These are phyloP conservation scores for Debaryomyces udenii DNA, from an alignment of 1,139 yeast genomes.

Conservation along the genomic window DNA sequence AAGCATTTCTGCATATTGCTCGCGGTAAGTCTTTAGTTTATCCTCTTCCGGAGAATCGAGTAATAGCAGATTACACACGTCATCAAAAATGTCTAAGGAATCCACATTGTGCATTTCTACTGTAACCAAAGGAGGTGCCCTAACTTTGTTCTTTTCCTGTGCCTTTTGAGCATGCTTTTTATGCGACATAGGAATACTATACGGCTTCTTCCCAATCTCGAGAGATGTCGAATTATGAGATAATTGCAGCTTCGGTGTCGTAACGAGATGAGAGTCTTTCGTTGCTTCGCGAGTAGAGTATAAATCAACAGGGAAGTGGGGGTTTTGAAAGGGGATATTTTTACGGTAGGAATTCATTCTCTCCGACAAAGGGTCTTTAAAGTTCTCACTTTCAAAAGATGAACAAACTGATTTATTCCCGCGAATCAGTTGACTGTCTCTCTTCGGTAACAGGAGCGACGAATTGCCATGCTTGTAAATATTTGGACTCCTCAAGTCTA, in stretches of 20 bases:
- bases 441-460: conserved; percentile 25
- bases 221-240: conserved; percentile 14
- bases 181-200: conserved; percentile 3
- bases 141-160: conserved; percentile 18
- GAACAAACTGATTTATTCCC: conserved; percentile 28
- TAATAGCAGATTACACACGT: conserved; percentile 46
- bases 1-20: conserved; percentile 78
- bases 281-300: background rate
- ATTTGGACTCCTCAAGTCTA: conserved; percentile 6
- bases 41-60: conserved; percentile 50
- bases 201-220: conserved; percentile 21
- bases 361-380: conserved; percentile 34
- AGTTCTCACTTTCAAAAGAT: conserved; percentile 29
- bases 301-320: conserved; percentile 3
- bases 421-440: conserved; percentile 19
- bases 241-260: background rate
- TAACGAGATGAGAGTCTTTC: conserved; percentile 2
- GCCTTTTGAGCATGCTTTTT: background rate
- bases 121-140: conserved; percentile 44
- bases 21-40: conserved; percentile 56
- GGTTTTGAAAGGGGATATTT: conserved; percentile 12
- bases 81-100: conserved; percentile 57
- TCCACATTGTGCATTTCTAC: conserved; percentile 59
- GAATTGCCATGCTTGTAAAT: conserved; percentile 17
- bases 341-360: conserved; percentile 16